Base-by-base conservation (phyloP, 2,329 filamentous ascomycete genomes). In the Diplodia seriata region DNA sequence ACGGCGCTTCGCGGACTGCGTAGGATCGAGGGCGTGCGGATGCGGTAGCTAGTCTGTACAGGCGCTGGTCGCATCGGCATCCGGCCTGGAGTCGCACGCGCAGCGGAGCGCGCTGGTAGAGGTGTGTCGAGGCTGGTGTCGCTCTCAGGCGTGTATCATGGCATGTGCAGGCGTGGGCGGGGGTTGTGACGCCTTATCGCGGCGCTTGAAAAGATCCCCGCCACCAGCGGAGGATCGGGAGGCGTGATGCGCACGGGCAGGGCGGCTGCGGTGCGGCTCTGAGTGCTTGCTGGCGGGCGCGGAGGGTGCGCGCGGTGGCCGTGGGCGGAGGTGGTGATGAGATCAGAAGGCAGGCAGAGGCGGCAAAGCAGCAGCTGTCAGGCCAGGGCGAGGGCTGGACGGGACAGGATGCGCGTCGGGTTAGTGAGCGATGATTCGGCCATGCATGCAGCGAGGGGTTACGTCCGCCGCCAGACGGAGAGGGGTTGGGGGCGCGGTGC, bases 61-160 rank as follows among this genome's bases (percentile, higher is more conserved):
- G 66, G 56, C 51, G 66, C 56, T 49, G 56, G 66, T 63, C 66
- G 66, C 57, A 68, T 63, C 56, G 66, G 56, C 56, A 63, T 68
- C 66, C 56, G 66, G 66, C 11, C 66, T 47, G 33, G 33, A 12
- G 50, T 68, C 33, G 56, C 66, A 68, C 56, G 66, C 66, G 56
- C 56, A 14, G 56, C 36, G 66, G 50, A 57, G 43, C 40, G 65
- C 54, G 65, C 11, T 51, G 55, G 55, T 18, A 33, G 33, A 26
- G 31, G 57, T 50, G 33, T 26, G 66, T 47, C 38, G 56, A 63
- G 66, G 38, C 33, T 68, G 66, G 65, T n/a, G 55, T 47, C 11
- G 54, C 65, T 56, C 38, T 62, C 59, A 62, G 50, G 56, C 57
- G 66, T 63, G 57, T 62, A 62, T 68, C 56, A 68, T 56, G 66